phyloP scores from a whole-genome alignment of 1,284 basidiomycete genomes.

The Cerioporus squamosus region DNA sequence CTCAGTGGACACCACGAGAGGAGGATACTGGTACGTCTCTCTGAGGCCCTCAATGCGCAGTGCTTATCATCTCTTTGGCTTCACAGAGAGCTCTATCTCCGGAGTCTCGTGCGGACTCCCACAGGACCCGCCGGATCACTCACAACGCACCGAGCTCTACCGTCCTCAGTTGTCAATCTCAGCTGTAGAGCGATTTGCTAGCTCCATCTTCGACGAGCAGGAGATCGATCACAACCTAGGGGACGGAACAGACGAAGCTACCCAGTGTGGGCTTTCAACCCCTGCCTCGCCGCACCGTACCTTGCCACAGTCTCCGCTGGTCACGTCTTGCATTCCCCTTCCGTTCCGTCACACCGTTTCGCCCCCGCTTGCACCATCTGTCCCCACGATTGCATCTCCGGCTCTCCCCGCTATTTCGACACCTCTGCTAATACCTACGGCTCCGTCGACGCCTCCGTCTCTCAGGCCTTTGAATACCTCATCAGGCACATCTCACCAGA shows the following conservation, averaged over 20 bases:
- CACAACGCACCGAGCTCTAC: too few species aligned
- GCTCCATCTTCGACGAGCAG: slow-evolving; percentile 18
- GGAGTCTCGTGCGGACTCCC: background rate
- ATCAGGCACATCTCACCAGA: too few species aligned
- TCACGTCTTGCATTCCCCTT: background rate
- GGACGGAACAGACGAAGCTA: background rate
- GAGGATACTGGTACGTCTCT: slow-evolving; percentile 6
- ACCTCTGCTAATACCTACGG: too few species aligned
- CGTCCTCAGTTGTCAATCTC: too few species aligned
- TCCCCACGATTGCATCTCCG: too few species aligned
- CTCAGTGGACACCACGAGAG: slow-evolving; percentile 8
- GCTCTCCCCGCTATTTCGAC: too few species aligned
- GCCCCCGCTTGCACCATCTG: background rate
- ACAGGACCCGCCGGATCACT: background rate
- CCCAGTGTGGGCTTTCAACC: background rate
- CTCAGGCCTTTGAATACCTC: too few species aligned
- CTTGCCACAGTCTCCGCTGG: background rate
- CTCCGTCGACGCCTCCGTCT: too few species aligned
- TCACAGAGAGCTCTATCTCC: background rate
- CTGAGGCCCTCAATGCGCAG: too few species aligned
- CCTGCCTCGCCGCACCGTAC: background rate
- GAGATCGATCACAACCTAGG: slow-evolving; percentile 10
- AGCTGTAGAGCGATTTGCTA: background rate
- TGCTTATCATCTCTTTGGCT: background rate
- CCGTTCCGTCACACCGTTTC: background rate